These are phyloP conservation scores for Prinsepia uniflora DNA, from an alignment of 306 rosid genomes.

Conservation along the genomic window DNA sequence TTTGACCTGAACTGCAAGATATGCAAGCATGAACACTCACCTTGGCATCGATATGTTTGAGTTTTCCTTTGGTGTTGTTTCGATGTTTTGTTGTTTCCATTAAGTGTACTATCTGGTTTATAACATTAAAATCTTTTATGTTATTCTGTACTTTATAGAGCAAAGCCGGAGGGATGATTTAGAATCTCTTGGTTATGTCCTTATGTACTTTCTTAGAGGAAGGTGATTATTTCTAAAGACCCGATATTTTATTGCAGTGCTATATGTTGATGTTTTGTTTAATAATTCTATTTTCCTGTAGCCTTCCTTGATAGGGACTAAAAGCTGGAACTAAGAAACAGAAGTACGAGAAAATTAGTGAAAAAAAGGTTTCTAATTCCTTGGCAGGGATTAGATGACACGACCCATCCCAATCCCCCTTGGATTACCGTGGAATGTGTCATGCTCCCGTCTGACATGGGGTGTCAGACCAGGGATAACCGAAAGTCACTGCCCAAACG, in stretches of 20 bases:
- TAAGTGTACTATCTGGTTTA: constrained; percentile 24
- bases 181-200: no score
- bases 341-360: constrained; percentile 89
- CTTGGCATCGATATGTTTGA: constrained; percentile 73
- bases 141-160: constrained; percentile 12
- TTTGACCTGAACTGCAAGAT: no score
- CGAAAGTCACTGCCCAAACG: no score
- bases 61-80: constrained; percentile 15
- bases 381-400: constrained; percentile 14
- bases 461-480: no score
- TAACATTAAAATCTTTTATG: constrained; percentile 29
- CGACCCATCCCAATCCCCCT: no score
- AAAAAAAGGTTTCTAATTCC: constrained; percentile 85
- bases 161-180: no score
- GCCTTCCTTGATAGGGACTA: constrained; percentile 99
- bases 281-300: constrained; percentile 15
- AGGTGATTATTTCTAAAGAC: no score
- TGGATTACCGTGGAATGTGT: constrained; percentile 26
- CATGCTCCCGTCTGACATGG: no score
- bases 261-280: no score
- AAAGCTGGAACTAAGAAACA: constrained; percentile 97
- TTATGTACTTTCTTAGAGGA: no score
- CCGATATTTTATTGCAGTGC: no score
- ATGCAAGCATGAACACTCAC: constrained; percentile 10
- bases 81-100: constrained; percentile 14